phyloP scores from a whole-genome alignment of 176 grass and related monocot genomes.

The Triticum dicoccoides region DNA sequence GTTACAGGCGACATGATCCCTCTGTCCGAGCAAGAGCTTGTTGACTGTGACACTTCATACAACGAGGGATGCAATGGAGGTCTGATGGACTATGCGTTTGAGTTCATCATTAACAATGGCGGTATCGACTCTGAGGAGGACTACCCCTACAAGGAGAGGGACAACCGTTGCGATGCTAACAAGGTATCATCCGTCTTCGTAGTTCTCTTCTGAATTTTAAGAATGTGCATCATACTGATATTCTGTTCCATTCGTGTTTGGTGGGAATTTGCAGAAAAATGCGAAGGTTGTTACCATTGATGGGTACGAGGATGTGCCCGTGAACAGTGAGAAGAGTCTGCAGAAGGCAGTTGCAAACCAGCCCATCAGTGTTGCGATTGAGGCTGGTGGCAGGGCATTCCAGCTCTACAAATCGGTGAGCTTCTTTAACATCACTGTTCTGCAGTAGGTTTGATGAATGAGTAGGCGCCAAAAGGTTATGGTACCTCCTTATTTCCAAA shows the following conservation, averaged over 20 bases:
- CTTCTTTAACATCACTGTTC: not conserved
- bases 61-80: conserved; percentile 89
- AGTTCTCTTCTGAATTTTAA: not conserved
- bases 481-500: not conserved
- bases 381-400: conserved; percentile 67
- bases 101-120: conserved; percentile 83
- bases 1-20: conserved; percentile 64
- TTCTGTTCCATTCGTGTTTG: not conserved
- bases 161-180: conserved; percentile 53
- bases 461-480: not conserved
- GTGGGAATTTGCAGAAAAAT: conserved; percentile 58
- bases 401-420: conserved; percentile 76
- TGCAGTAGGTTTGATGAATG: not conserved
- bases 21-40: conserved; percentile 83
- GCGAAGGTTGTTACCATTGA: conserved; percentile 73
- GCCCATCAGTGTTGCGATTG: conserved; percentile 77
- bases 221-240: not conserved
- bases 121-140: conserved; percentile 65
- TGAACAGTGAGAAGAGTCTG: conserved; percentile 57
- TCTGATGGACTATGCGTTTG: conserved; percentile 84
- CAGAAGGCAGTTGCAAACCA: conserved; percentile 78
- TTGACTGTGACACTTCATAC: conserved; percentile 84
- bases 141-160: conserved; percentile 62
- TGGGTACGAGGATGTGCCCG: conserved; percentile 68
- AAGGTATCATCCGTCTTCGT: conserved; percentile 37